Percentiles rank a stretch among this genome's conserved stretches.
Conservation (phyloP, 495 filamentous ascomycete species). For the Neurospora sp. region DNA sequence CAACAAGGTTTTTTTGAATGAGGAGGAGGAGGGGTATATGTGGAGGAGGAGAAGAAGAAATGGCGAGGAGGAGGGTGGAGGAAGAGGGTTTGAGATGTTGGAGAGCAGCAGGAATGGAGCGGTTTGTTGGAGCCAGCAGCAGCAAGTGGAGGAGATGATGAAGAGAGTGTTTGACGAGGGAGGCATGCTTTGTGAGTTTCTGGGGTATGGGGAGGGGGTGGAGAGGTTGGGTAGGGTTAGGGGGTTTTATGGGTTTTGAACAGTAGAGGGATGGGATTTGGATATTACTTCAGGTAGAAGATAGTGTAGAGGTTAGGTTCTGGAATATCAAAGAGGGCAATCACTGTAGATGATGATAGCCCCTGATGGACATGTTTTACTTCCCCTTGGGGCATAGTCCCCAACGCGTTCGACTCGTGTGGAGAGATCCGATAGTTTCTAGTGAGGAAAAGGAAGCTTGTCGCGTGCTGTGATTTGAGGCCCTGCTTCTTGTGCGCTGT, state of each 20-base stretch:
- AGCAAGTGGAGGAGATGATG: neutral
- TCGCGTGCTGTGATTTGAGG: neutral
- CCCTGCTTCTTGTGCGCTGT: neutral
- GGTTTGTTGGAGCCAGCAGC: neutral
- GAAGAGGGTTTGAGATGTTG: neutral
- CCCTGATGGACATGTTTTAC: neutral
- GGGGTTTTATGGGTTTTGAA: neutral
- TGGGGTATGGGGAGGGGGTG: neutral
- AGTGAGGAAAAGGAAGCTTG: neutral
- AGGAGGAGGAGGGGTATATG: neutral
- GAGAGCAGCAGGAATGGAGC: neutral
- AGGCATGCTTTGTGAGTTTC: constrained; percentile 1
- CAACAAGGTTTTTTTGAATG: neutral
- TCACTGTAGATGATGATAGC: neutral
- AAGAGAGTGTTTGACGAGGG: neutral
- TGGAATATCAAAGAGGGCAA: neutral
- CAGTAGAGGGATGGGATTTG: neutral
- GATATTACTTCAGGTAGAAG: neutral
- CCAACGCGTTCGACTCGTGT: neutral
- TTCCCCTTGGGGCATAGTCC: neutral
- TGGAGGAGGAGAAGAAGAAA: neutral
- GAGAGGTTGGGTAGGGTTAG: neutral
- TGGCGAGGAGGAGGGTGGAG: neutral
- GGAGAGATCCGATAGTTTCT: neutral
- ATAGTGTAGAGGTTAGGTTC: neutral